Conservation (phyloP, 805 yeast genomes). For the Candida corydali region DNA sequence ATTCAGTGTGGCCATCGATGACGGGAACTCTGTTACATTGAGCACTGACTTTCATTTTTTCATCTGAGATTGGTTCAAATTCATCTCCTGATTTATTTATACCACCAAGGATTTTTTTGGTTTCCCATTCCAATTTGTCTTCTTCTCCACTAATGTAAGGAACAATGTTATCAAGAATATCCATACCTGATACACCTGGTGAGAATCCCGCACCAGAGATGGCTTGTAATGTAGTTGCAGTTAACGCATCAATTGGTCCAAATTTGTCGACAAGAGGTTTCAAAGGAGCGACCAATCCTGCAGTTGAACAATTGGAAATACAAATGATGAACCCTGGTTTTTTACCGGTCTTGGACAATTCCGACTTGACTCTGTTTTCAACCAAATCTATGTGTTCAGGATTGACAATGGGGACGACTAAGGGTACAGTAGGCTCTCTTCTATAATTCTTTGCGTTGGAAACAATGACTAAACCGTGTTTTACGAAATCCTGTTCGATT, state of each 20-base stretch:
- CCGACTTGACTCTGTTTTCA: conserved; percentile 51
- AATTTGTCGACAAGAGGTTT: conserved; percentile 87
- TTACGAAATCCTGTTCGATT: conserved; percentile 80
- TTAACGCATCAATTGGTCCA: conserved; percentile 84
- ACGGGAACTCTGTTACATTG: conserved; percentile 97
- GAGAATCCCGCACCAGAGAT: conserved; percentile 98
- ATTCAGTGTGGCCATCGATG: conserved; percentile 96
- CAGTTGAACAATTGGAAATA: conserved; percentile 97
- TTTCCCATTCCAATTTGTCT: conserved; percentile 98
- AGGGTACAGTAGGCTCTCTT: conserved; percentile 81
- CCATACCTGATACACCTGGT: conserved; percentile 96
- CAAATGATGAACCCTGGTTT: conserved; percentile 85
- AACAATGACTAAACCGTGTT: conserved; percentile 75
- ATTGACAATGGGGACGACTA: conserved; percentile 92
- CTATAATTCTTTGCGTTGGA: conserved; percentile 97
- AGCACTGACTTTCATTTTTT: conserved; percentile 83
- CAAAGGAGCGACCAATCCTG: conserved; percentile 94
- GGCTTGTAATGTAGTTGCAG: conserved; percentile 93
- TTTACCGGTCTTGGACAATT: conserved; percentile 50
- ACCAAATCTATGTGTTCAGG: conserved; percentile 81
- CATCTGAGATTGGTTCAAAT: conserved; percentile 56
- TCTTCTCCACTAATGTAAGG: conserved; percentile 97
- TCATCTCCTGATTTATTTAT: conserved; percentile 48
- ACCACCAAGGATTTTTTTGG: conserved; percentile 85
- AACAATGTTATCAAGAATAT: conserved; percentile 87